phyloP scores from a whole-genome alignment of 2,329 filamentous ascomycete species.

The Fusarium aywerte region DNA sequence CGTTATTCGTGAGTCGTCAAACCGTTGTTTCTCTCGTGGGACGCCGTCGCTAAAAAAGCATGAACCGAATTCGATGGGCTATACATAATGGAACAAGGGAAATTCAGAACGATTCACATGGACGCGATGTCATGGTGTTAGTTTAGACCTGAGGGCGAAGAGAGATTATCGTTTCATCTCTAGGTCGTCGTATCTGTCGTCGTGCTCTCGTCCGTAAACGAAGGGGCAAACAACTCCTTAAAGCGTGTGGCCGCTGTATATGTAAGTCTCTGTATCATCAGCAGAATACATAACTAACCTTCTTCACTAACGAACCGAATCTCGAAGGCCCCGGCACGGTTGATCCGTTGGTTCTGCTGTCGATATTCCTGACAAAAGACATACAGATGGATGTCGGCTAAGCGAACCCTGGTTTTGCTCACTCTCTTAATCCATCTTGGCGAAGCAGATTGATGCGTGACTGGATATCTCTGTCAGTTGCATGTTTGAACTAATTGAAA shows the following conservation, averaged over 20 bases:
- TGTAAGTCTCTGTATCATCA: constrained; percentile 17
- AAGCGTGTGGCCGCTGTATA: constrained; percentile 50
- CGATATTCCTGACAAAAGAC: constrained; percentile 68
- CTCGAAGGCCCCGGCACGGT: constrained; percentile 61
- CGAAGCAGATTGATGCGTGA: constrained; percentile 63
- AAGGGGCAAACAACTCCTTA: constrained; percentile 54
- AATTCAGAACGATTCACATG: not conserved
- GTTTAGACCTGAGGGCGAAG: not conserved
- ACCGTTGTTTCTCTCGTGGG: constrained; percentile 26
- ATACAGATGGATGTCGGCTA: constrained; percentile 67
- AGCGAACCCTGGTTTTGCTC: constrained; percentile 59
- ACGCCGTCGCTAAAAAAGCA: constrained; percentile 35
- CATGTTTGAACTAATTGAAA: not conserved
- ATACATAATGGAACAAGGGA: constrained; percentile 13
- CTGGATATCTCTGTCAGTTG: constrained; percentile 48
- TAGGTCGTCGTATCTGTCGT: constrained; percentile 28
- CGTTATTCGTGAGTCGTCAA: constrained; percentile 44
- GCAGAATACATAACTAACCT: constrained; percentile 44
- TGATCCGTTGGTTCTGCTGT: constrained; percentile 63
- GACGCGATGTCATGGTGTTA: not conserved
- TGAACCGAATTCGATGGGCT: constrained; percentile 32
- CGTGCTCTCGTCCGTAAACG: constrained; percentile 29
- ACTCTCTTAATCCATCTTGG: constrained; percentile 63
- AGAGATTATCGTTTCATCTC: constrained; percentile 1
- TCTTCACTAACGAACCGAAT: constrained; percentile 60